A percentile compares a stretch with the other conserved stretches of the same genome.
Evolutionary conservation across 2,329 filamentous ascomycete species (phyloP).

Genomic region (Colletotrichum trifolii): DNA sequence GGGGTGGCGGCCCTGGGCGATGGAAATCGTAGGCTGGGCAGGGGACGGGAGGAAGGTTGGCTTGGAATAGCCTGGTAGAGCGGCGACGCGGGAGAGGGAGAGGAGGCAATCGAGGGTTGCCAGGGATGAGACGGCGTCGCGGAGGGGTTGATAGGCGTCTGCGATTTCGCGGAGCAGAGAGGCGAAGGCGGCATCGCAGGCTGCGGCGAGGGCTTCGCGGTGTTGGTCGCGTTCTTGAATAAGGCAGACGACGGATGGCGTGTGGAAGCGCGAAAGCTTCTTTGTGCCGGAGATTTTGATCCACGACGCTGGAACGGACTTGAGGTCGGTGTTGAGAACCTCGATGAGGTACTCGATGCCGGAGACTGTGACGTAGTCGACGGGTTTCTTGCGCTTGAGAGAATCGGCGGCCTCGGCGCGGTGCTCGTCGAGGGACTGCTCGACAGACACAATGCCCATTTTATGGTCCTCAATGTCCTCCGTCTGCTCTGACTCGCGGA

Average conservation of each 20-base stretch:
- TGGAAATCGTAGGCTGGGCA: slow-evolving; percentile 73
- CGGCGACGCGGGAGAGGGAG: slow-evolving; percentile 85
- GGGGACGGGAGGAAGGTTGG: slow-evolving; percentile 74
- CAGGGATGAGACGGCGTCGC: slow-evolving; percentile 87
- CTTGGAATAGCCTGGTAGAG: slow-evolving; percentile 87
- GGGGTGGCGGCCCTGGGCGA: slow-evolving; percentile 84
- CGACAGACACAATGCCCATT: slow-evolving; percentile 88
- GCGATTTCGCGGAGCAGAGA: slow-evolving; percentile 79
- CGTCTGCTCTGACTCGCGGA: slow-evolving; percentile 86
- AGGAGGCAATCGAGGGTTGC: slow-evolving; percentile 90
- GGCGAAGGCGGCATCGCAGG: slow-evolving; percentile 86
- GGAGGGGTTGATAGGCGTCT: slow-evolving; percentile 83
- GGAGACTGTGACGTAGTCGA: slow-evolving; percentile 84
- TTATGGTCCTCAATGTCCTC: slow-evolving; percentile 92
- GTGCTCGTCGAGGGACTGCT: slow-evolving; percentile 87
- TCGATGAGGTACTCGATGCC: slow-evolving; percentile 97
- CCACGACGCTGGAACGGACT: slow-evolving; percentile 93
- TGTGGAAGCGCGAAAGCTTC: slow-evolving; percentile 91
- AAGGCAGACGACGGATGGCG: slow-evolving; percentile 86
- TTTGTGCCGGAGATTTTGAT: slow-evolving; percentile 95
- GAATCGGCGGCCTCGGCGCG: slow-evolving; percentile 76
- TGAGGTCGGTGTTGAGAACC: slow-evolving; percentile 83
- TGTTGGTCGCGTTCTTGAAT: slow-evolving; percentile 92
- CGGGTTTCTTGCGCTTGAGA: slow-evolving; percentile 74
- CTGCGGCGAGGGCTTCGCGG: slow-evolving; percentile 90